Conservation (phyloP, 1,284 basidiomycete genomes). For the Cystobasidium sp. region DNA sequence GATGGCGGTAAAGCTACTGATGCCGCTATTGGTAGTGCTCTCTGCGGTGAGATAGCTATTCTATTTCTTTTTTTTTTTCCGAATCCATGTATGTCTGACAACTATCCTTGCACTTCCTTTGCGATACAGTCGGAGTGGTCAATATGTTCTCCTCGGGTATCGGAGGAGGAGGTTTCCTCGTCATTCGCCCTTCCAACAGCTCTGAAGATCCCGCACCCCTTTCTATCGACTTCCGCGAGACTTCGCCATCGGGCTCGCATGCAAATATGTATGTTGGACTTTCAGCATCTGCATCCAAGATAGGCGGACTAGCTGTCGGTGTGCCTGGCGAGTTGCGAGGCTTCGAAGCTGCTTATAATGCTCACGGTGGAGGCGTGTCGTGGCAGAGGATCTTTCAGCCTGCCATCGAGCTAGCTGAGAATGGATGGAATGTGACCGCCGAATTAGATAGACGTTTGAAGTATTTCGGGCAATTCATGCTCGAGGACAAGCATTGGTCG, state of each 20-base stretch:
- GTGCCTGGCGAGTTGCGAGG: slow-evolving; percentile 87
- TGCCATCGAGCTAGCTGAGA: slow-evolving; percentile 69
- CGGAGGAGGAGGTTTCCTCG: slow-evolving; percentile 91
- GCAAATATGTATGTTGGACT: slow-evolving; percentile 69
- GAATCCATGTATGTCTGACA: background rate
- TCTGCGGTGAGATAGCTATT: slow-evolving; percentile 63
- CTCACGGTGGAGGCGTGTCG: slow-evolving; percentile 71
- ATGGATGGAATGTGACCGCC: slow-evolving; percentile 73
- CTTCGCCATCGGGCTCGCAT: slow-evolving; percentile 73
- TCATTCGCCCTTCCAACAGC: slow-evolving; percentile 70
- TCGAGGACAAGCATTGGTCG: slow-evolving; percentile 75
- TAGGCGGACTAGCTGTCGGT: slow-evolving; percentile 79
- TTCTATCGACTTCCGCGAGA: slow-evolving; percentile 86
- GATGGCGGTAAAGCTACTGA: slow-evolving; percentile 90
- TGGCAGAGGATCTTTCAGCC: slow-evolving; percentile 81
- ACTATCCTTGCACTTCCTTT: slow-evolving; percentile 10
- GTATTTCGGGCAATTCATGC: slow-evolving; percentile 70
- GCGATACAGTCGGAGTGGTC: slow-evolving; percentile 67
- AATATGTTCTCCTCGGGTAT: slow-evolving; percentile 86
- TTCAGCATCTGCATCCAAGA: slow-evolving; percentile 60
- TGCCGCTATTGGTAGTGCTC: slow-evolving; percentile 75
- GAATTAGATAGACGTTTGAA: slow-evolving; percentile 75
- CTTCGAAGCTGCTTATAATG: slow-evolving; percentile 73
- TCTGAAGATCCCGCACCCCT: slow-evolving; percentile 60
- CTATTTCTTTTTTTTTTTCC: background rate